These are phyloP conservation scores for Colletotrichum plurivorum DNA, from an alignment of 2,329 filamentous ascomycete species.

Conservation along the genomic window DNA sequence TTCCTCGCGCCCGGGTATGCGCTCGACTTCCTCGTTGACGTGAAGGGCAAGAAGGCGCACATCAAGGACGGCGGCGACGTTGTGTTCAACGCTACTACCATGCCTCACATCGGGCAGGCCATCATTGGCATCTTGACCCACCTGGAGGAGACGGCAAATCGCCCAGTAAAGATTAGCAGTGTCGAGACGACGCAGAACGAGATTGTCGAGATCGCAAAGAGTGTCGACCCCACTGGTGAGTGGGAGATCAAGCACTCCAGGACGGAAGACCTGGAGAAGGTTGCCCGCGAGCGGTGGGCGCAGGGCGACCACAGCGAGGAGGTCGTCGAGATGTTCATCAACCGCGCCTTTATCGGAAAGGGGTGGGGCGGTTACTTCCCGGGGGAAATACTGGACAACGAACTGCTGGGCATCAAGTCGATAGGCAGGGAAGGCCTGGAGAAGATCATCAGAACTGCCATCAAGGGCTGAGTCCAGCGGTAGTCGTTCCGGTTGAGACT, in stretches of 20 bases:
- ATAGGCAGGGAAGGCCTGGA: constrained; percentile 25
- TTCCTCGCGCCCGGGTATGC: constrained; percentile 51
- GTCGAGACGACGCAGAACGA: constrained; percentile 66
- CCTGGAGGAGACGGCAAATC: constrained; percentile 64
- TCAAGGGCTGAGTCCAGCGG: background rate
- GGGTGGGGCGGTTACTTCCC: constrained; percentile 26
- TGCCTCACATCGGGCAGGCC: constrained; percentile 61
- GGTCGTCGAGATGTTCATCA: constrained; percentile 31
- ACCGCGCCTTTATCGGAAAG: constrained; percentile 26
- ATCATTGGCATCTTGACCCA: constrained; percentile 62
- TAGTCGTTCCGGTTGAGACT: background rate
- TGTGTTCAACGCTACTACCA: constrained; percentile 62
- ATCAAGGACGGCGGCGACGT: constrained; percentile 65
- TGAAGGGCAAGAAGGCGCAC: constrained; percentile 47
- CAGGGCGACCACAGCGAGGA: constrained; percentile 26
- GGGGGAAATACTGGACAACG: constrained; percentile 11
- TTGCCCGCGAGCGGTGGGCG: constrained; percentile 13
- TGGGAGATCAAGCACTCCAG: constrained; percentile 26
- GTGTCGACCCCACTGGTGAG: constrained; percentile 16
- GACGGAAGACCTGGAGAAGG: constrained; percentile 28
- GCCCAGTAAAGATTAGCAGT: constrained; percentile 66
- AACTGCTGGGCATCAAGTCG: constrained; percentile 20
- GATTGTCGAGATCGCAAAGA: constrained; percentile 54
- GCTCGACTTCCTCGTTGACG: constrained; percentile 30
- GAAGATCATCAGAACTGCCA: constrained; percentile 22